Evolutionary conservation across 352 stramenopile genomes (phyloP).

Genomic region (Phytophthora meadii): DNA sequence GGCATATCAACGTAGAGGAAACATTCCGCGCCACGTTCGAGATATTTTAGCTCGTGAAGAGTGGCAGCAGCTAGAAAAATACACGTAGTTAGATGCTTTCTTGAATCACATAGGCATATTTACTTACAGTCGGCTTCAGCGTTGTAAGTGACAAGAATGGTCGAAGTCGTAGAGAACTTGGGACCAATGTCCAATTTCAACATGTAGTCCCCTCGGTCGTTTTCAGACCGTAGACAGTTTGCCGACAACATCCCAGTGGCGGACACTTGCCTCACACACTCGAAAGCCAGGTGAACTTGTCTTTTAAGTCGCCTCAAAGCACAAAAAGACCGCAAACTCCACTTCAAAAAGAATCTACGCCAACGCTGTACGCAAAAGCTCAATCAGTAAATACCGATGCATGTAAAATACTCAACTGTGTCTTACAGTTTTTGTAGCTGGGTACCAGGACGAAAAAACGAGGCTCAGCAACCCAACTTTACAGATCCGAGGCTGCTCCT

Average conservation of each 20-base stretch:
- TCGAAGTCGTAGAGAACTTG: slow-evolving; percentile 58
- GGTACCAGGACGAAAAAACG: slow-evolving; percentile 56
- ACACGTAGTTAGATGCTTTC: slow-evolving; percentile 1
- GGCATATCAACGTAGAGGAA: slow-evolving; percentile 71
- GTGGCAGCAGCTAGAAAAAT: slow-evolving; percentile 55
- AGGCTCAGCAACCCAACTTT: slow-evolving; percentile 53
- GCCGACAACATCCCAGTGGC: slow-evolving; percentile 53
- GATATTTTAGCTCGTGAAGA: slow-evolving; percentile 76
- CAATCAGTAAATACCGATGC: background rate
- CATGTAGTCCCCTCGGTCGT: slow-evolving; percentile 66
- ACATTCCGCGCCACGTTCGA: slow-evolving; percentile 72
- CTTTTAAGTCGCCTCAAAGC: slow-evolving; percentile 39
- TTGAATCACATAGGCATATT: background rate
- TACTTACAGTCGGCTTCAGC: slow-evolving; percentile 73
- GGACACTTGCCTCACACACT: slow-evolving; percentile 44
- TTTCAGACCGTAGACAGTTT: slow-evolving; percentile 48
- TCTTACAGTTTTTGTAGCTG: slow-evolving; percentile 45
- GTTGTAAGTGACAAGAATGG: slow-evolving; percentile 66
- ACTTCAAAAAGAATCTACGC: slow-evolving; percentile 45
- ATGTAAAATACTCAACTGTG: too few species aligned
- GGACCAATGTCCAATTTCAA: slow-evolving; percentile 71
- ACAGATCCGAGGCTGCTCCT: slow-evolving; percentile 57
- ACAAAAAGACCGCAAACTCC: slow-evolving; percentile 46
- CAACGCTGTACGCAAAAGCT: slow-evolving; percentile 38
- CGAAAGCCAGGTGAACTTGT: slow-evolving; percentile 35